These are phyloP conservation scores for Camelina hispida DNA, from an alignment of 345 rosid species.

Conservation along the genomic window DNA sequence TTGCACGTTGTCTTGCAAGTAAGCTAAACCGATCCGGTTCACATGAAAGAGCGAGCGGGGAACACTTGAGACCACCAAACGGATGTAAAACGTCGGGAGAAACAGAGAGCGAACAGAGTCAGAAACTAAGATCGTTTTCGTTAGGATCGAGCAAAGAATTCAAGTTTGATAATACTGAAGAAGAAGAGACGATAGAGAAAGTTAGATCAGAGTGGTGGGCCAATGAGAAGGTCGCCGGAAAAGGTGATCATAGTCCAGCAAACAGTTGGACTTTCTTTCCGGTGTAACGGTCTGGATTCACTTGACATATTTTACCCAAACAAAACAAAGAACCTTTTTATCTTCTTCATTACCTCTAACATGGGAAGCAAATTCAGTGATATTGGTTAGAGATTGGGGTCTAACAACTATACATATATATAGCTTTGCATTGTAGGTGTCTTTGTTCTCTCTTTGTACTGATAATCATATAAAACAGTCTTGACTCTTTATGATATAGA, in stretches of 20 bases:
- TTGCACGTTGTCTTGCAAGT: slow-evolving; percentile 80
- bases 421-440: slow-evolving; percentile 30
- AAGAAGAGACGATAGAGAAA: slow-evolving; percentile 57
- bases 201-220: slow-evolving; percentile 90
- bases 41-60: background rate
- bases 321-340: background rate
- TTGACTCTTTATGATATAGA: background rate
- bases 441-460: slow-evolving; percentile 17
- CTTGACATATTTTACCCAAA: slow-evolving; percentile 43
- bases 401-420: slow-evolving; percentile 38
- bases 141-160: slow-evolving; percentile 84
- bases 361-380: slow-evolving; percentile 33
- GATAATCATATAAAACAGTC: background rate
- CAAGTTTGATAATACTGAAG: slow-evolving; percentile 73
- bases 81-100: slow-evolving; percentile 48
- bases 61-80: slow-evolving; percentile 5
- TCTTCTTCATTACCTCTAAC: slow-evolving; percentile 29
- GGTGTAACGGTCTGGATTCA: slow-evolving; percentile 67
- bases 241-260: slow-evolving; percentile 46
- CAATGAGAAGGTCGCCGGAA: slow-evolving; percentile 76
- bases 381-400: slow-evolving; percentile 33
- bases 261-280: slow-evolving; percentile 88
- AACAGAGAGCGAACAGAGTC: slow-evolving; percentile 63
- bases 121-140: slow-evolving; percentile 64
- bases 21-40: slow-evolving; percentile 45